A percentile compares a stretch with the other conserved stretches of the same genome.
Conservation (phyloP, 345 rosid genomes). For the Litchi chinensis region DNA sequence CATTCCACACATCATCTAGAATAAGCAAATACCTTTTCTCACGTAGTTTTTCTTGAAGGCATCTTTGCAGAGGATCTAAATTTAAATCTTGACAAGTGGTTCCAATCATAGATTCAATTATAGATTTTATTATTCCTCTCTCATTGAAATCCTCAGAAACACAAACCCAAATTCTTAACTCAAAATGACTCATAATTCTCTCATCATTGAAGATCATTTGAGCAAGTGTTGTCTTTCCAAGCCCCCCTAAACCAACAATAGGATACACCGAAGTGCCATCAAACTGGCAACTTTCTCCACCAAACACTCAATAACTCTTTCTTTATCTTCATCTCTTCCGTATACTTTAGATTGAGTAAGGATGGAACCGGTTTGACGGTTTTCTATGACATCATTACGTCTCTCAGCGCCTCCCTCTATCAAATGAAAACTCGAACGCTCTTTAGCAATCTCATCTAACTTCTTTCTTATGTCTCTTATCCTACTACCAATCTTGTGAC, state of each 20-base stretch:
- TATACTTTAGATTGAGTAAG: no score
- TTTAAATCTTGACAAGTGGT: not conserved
- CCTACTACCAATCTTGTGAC: not conserved
- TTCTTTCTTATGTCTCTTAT: not conserved
- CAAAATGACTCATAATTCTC: not conserved
- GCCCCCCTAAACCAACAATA: no score
- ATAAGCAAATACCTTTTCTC: not conserved
- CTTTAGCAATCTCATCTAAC: not conserved
- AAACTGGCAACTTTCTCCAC: no score
- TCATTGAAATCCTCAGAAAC: not conserved
- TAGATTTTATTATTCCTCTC: not conserved
- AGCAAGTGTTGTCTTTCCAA: no score
- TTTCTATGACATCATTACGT: not conserved
- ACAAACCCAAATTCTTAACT: constrained; percentile 7
- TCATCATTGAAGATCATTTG: not conserved
- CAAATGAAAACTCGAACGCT: not conserved
- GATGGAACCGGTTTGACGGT: no score
- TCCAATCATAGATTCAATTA: not conserved
- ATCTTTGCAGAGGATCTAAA: not conserved
- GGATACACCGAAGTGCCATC: no score
- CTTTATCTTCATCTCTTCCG: constrained; percentile 4
- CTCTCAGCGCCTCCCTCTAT: not conserved
- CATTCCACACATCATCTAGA: constrained; percentile 11
- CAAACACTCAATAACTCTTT: not conserved
- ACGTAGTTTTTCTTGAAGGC: not conserved